Percentiles rank a stretch among this genome's conserved stretches.
These are phyloP conservation scores for Neurospora sp. DNA, from an alignment of 495 filamentous ascomycete species.

Conservation along the genomic window DNA sequence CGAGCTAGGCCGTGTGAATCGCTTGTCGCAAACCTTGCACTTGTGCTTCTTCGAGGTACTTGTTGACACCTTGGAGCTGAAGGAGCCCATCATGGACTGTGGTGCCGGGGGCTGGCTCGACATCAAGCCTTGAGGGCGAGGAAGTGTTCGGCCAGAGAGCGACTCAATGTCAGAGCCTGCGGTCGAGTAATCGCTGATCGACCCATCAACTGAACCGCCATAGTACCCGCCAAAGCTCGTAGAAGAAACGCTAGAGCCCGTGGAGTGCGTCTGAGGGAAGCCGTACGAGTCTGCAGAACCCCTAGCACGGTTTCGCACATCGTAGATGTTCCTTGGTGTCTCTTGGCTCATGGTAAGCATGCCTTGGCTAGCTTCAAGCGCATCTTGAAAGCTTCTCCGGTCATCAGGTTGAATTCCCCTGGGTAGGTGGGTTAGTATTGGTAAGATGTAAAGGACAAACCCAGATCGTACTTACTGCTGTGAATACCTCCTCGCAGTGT, in stretches of 20 bases:
- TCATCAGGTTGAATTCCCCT: constrained; percentile 51
- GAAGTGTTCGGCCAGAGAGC: constrained; percentile 66
- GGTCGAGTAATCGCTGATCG: constrained; percentile 91
- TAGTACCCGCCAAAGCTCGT: constrained; percentile 66
- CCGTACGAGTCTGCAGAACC: constrained; percentile 86
- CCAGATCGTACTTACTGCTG: constrained; percentile 82
- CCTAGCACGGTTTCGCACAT: constrained; percentile 43
- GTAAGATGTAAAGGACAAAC: constrained; percentile 20
- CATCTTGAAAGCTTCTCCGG: constrained; percentile 63
- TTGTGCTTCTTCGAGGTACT: constrained; percentile 99
- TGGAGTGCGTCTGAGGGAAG: constrained; percentile 82
- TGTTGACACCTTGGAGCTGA: constrained; percentile 92
- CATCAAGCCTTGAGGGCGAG: constrained; percentile 64
- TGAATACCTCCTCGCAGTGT: constrained; percentile 68
- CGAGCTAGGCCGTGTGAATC: constrained; percentile 93
- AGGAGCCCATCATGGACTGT: constrained; percentile 97
- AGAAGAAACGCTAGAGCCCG: constrained; percentile 91
- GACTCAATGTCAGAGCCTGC: constrained; percentile 79
- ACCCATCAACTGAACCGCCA: constrained; percentile 76
- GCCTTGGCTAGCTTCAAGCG: constrained; percentile 72
- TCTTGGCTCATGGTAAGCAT: constrained; percentile 95
- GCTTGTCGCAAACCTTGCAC: constrained; percentile 99
- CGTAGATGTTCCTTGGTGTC: constrained; percentile 82
- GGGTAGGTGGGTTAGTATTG: constrained; percentile 7
- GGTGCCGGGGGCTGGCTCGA: constrained; percentile 68